phyloP scores from a whole-genome alignment of 2,329 filamentous ascomycete genomes.

The Alternaria arborescens region DNA sequence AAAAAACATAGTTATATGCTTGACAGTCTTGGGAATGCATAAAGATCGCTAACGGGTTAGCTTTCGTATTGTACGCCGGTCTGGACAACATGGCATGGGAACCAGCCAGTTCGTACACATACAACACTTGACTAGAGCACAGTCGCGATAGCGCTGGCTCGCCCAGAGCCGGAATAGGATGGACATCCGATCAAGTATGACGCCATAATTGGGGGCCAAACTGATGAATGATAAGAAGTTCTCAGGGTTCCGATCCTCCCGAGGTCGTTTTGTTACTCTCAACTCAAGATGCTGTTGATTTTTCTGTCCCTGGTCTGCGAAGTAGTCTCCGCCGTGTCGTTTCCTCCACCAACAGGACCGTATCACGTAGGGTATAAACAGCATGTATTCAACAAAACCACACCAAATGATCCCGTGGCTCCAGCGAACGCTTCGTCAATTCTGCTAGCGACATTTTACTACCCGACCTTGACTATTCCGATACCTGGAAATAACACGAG shows the following conservation, averaged over 20 bases:
- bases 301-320: not conserved
- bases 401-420: constrained; percentile 29
- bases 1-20: no score
- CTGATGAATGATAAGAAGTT: not conserved
- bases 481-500: constrained; percentile 14
- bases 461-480: constrained; percentile 27
- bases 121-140: not conserved
- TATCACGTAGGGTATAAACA: constrained; percentile 36
- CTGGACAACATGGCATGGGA: no score
- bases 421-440: constrained; percentile 14
- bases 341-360: constrained; percentile 21
- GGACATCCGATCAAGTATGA: not conserved
- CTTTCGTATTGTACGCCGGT: no score
- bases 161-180: not conserved
- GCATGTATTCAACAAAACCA: constrained; percentile 37
- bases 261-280: not conserved
- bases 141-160: not conserved
- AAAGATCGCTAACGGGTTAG: no score
- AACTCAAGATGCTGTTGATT: not conserved
- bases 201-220: not conserved
- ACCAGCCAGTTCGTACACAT: not conserved
- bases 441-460: constrained; percentile 36
- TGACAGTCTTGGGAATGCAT: no score
- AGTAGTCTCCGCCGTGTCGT: not conserved
- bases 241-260: not conserved